Evolutionary conservation across 805 yeast genomes (phyloP).

Genomic region (Saccharomycopsis fermentans): DNA sequence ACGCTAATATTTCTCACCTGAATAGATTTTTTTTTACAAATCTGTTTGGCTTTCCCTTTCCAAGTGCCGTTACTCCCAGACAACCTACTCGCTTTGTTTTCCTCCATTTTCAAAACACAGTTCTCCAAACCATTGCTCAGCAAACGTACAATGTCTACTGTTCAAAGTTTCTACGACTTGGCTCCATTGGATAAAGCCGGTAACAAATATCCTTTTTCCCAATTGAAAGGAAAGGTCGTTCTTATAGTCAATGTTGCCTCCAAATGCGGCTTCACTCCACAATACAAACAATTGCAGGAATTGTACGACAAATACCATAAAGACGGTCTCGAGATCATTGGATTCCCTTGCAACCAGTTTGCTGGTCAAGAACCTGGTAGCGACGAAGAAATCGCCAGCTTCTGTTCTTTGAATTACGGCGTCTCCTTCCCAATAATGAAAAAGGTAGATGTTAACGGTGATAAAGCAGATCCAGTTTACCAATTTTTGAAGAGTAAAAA

Average conservation of each 20-base stretch:
- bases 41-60: too few species aligned
- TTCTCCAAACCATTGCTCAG: neutral
- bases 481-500: constrained; percentile 60
- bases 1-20: too few species aligned
- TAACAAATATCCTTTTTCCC: constrained; percentile 45
- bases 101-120: neutral
- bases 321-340: constrained; percentile 59
- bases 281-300: constrained; percentile 62
- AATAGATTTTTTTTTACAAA: too few species aligned
- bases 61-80: too few species aligned
- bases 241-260: constrained; percentile 82
- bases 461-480: constrained; percentile 69
- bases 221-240: constrained; percentile 71
- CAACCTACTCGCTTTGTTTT: neutral
- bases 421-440: constrained; percentile 83
- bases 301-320: constrained; percentile 58
- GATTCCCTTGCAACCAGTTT: constrained; percentile 89
- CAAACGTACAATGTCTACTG: neutral
- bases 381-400: constrained; percentile 58
- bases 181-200: constrained; percentile 54
- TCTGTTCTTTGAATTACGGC: constrained; percentile 77
- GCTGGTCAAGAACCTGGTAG: constrained; percentile 70
- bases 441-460: constrained; percentile 86
- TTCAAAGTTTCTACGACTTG: constrained; percentile 47
- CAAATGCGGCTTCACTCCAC: constrained; percentile 77